Base-by-base conservation (phyloP, 2,329 filamentous ascomycete genomes). In the Tolypocladium tropicale region DNA sequence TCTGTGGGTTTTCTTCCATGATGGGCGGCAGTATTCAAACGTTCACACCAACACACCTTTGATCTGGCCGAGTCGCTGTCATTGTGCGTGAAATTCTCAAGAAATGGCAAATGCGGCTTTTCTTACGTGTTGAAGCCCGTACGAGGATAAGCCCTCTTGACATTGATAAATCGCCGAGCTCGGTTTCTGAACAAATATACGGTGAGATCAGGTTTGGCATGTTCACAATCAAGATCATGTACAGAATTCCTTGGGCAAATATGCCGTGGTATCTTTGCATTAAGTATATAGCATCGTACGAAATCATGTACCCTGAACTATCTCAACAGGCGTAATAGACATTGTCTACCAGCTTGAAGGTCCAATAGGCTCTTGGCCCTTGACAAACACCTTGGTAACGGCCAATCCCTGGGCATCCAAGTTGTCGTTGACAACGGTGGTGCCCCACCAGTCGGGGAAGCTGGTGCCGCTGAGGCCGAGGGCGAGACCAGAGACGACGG, bases 361-460 rank as follows among this genome's bases (percentile, higher is more conserved):
- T 1, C 67, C 67, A 30, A 69, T 63, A 39, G 67, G 67, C 2
- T 61, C 61, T 0, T 61, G 62, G 53, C 65, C 64, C 10, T 64
- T 54, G 6, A 65, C 60, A 3, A 69, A 63, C 2, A 55, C 16
- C 60, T 63, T 68, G 0, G 65, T 64, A 1, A 70, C 65, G 7
- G 68, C 68, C 11, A 61, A 54, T 14, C 56, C 61, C 0, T 66
- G 53, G 2, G 52, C 57, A 51, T 72, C 68, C 49, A 74, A 58
- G 37, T 69, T 75, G 55, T 67, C 60, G 4, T 62, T 30, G 10
- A 52, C 62, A 1, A 63, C 61, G 6, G 50, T 56, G 11, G 61
- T 64, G 11, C 77, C 77, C 77, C 77, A 80, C 77, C 81, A 85
- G 0, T 64, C 56, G 0, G 79, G 76, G 56, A 81, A 70, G 0